A percentile compares a stretch with the other conserved stretches of the same genome.
Conservation (phyloP, 768 basidiomycete genomes). For the Tricholoma furcatifolium region DNA sequence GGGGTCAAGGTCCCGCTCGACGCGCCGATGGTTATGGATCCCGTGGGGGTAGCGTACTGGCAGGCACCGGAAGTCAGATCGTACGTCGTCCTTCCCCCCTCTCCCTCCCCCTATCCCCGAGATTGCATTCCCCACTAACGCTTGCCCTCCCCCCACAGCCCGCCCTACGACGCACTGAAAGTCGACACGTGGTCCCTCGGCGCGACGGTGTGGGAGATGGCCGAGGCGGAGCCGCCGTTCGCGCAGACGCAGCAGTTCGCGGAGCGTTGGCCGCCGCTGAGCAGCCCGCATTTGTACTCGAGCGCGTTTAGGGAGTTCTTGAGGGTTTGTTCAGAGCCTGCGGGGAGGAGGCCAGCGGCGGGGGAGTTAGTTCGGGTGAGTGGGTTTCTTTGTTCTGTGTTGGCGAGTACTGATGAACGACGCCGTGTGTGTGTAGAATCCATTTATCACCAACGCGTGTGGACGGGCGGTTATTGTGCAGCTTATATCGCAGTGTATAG, state of each 20-base stretch:
- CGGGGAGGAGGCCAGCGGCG: conserved; percentile 52
- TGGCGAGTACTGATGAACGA: conserved; percentile 1
- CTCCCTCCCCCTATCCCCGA: conserved; percentile 7
- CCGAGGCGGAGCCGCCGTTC: conserved; percentile 75
- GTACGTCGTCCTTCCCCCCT: conserved; percentile 36
- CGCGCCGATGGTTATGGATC: conserved; percentile 50
- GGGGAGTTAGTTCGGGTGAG: conserved; percentile 58
- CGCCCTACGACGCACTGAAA: conserved; percentile 70
- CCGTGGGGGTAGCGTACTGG: conserved; percentile 78
- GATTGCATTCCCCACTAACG: background rate
- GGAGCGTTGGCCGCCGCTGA: conserved; percentile 65
- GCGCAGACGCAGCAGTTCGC: conserved; percentile 53
- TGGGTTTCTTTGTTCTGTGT: conserved; percentile 7
- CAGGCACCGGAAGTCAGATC: conserved; percentile 80
- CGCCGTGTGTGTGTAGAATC: conserved; percentile 36
- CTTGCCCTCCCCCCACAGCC: conserved; percentile 33
- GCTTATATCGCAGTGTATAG: conserved; percentile 63
- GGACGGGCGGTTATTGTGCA: conserved; percentile 67
- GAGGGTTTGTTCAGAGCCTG: conserved; percentile 61
- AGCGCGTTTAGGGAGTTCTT: conserved; percentile 75
- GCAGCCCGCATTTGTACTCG: conserved; percentile 59
- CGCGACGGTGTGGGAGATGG: conserved; percentile 83
- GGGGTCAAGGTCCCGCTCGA: conserved; percentile 61
- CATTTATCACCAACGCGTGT: conserved; percentile 67
- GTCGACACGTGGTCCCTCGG: conserved; percentile 83